Conservation (phyloP, 139 green algal species). For the Asterochloris sp. region DNA sequence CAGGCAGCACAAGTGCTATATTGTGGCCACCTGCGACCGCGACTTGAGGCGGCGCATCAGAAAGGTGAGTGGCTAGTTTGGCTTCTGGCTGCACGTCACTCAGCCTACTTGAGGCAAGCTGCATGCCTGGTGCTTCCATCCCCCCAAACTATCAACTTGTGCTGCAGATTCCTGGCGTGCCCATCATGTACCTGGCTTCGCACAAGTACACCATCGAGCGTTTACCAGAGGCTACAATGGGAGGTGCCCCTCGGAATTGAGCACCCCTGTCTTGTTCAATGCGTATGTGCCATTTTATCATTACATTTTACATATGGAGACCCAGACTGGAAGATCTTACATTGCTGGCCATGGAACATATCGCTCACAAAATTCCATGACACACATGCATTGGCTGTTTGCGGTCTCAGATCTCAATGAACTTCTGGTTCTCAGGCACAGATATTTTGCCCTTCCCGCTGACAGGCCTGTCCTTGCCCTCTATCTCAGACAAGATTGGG, state of each 20-base stretch:
- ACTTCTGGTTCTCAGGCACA: too few species aligned
- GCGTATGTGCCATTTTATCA: too few species aligned
- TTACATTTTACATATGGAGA: too few species aligned
- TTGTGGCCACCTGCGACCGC: conserved; percentile 97
- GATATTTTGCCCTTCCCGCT: too few species aligned
- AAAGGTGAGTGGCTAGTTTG: conserved; percentile 62
- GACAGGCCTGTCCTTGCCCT: too few species aligned
- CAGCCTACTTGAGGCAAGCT: not conserved
- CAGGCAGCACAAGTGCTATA: conserved; percentile 96
- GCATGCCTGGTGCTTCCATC: not conserved
- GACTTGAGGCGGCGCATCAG: conserved; percentile 92
- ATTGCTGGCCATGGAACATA: too few species aligned
- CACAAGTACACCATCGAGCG: conserved; percentile 95
- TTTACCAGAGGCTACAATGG: conserved; percentile 95
- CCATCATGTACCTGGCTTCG: conserved; percentile 96
- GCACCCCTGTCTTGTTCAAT: too few species aligned
- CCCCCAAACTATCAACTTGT: not conserved
- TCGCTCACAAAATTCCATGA: too few species aligned
- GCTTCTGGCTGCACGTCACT: not conserved
- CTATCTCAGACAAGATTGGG: too few species aligned
- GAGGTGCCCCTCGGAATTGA: conserved; percentile 77
- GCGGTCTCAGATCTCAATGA: too few species aligned
- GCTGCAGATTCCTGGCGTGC: conserved; percentile 90
- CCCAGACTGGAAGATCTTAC: too few species aligned
- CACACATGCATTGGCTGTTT: too few species aligned